Base-by-base conservation (phyloP, 352 stramenopile genomes). In the Phytopythium vexans region DNA sequence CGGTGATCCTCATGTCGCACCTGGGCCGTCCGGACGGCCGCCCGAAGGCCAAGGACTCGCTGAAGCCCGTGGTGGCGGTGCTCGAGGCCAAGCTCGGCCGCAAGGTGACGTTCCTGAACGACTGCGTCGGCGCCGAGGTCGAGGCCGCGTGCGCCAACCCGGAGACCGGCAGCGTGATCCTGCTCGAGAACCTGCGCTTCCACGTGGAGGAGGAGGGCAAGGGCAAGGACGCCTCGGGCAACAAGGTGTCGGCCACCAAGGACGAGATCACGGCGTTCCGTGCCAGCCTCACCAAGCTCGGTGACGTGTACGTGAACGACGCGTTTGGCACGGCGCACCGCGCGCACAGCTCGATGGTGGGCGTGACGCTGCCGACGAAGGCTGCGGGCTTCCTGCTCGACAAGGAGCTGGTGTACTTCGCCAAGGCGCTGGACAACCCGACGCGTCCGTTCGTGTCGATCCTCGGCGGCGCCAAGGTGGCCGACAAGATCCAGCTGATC, bases 331-430 rank as follows among this genome's bases (percentile, higher is more conserved):
- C 97, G 39, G 97, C 97, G 15, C 98, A 99, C 80, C 92, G 98
- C 57, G 97, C 97, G 8, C 98, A 99, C 72, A 97, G 87, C 62
- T 99, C 96, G 37, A 99, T 98, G 68, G 98, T 97, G 44, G 98
- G 97, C 52, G 96, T 99, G 32, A 62, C 91, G 44, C 75, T 96
- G 6, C 83, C 93, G 11, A 67, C 92, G 8, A 87, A 92, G 44
- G 80, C 92, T 39, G 95, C 93, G 39, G 97, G 98, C 49, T 99
- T 99, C 68, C 68, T 99, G 35, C 73, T 99, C 33, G 95, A 99
- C 71, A 99, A 99, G 88, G 98, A 99, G 77, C 82, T 99, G 5
- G 90, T 99, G 72, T 99, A 99, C 80, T 97, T 99, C 52, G 91
- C 97, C 71, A 97, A 97, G 60, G 98, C 97, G n/a, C 84, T 99